Evolutionary conservation across 805 yeast genomes (phyloP).

Genomic region (Naumovozyma dairenensis): DNA sequence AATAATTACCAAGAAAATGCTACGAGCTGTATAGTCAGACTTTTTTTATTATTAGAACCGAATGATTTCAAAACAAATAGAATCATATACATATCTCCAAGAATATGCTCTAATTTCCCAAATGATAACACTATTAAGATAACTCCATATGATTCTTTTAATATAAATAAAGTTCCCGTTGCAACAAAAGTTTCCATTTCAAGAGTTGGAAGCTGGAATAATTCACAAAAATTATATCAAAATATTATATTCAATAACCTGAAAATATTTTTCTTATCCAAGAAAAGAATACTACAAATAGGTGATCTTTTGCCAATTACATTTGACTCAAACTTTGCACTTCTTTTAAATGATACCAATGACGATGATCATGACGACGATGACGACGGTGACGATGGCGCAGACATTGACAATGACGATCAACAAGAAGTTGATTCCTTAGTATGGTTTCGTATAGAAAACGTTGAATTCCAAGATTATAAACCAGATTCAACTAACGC

Average conservation of each 20-base stretch:
- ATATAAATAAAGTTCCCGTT: constrained; percentile 7
- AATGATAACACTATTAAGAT: constrained; percentile 4
- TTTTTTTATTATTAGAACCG: constrained; percentile 20
- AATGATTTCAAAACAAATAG: constrained; percentile 8
- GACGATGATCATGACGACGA: not conserved
- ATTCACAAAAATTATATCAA: constrained; percentile 23
- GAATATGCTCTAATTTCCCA: constrained; percentile 16
- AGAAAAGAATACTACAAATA: constrained; percentile 47
- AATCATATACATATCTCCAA: constrained; percentile 18
- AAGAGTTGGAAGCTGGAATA: constrained; percentile 21
- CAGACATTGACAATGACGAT: constrained; percentile 1
- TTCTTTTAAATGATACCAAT: constrained; percentile 5
- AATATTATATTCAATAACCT: constrained; percentile 43
- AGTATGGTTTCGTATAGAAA: constrained; percentile 76
- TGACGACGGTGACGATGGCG: not conserved
- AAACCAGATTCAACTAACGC: constrained; percentile 8
- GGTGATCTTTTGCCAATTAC: constrained; percentile 71
- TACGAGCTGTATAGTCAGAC: constrained; percentile 7
- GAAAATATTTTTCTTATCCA: constrained; percentile 49
- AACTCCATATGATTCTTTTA: constrained; percentile 3
- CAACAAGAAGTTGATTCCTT: constrained; percentile 46
- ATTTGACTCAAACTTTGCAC: constrained; percentile 38
- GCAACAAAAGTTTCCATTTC: constrained; percentile 20
- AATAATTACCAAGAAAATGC: not conserved
- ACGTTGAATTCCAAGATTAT: constrained; percentile 28